Conservation (phyloP, 1,284 basidiomycete species). For the Pseudozyma pruni region DNA sequence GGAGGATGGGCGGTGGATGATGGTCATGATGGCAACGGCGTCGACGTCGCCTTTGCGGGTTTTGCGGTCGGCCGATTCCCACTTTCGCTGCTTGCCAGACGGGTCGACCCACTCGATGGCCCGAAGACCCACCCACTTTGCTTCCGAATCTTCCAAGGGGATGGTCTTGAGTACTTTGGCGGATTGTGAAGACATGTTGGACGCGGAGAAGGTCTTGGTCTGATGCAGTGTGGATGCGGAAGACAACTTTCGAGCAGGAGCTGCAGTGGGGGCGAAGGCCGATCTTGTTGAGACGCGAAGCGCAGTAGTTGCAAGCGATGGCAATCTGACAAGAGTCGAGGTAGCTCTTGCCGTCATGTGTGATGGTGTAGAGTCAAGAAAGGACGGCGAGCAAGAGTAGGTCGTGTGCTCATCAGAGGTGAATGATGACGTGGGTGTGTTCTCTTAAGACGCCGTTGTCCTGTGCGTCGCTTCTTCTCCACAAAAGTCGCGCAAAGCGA, state of each 20-base stretch:
- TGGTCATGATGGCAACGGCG: conserved; percentile 64
- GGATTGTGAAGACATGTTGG: conserved; percentile 46
- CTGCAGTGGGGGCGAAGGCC: too few species aligned
- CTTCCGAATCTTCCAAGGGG: conserved; percentile 50
- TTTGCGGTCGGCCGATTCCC: conserved; percentile 65
- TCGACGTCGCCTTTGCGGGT: conserved; percentile 65
- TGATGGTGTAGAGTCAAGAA: neutral
- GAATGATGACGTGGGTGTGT: conserved; percentile 8
- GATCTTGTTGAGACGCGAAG: neutral
- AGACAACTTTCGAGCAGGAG: conserved; percentile 4
- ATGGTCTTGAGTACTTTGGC: conserved; percentile 40
- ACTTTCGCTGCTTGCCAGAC: conserved; percentile 59
- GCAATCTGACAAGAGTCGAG: conserved; percentile 7
- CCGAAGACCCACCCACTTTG: conserved; percentile 65
- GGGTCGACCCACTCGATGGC: conserved; percentile 65
- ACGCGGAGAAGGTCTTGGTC: conserved; percentile 11
- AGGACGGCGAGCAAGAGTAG: neutral
- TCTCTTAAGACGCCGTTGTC: neutral
- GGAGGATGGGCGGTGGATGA: conserved; percentile 56
- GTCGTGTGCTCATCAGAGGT: neutral
- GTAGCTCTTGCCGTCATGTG: conserved; percentile 23
- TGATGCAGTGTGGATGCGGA: neutral
- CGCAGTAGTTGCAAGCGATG: conserved; percentile 4
- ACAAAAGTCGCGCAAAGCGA: conserved; percentile 3
- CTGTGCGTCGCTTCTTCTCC: conserved; percentile 6